These are phyloP conservation scores for Neurospora cerealis DNA, from an alignment of 495 filamentous ascomycete species.

Conservation along the genomic window DNA sequence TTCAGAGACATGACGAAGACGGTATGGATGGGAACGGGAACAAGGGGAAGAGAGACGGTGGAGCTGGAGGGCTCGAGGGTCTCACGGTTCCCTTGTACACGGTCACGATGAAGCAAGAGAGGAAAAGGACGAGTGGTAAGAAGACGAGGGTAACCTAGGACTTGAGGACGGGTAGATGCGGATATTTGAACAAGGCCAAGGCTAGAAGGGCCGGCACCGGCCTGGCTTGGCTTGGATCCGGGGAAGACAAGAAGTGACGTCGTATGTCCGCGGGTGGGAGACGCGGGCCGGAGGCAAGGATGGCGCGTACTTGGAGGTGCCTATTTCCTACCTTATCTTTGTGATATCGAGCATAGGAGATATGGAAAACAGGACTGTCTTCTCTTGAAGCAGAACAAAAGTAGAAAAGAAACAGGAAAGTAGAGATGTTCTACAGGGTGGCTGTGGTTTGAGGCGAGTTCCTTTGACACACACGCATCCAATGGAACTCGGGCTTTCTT, in stretches of 20 bases:
- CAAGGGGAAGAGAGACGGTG: background rate
- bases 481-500: background rate
- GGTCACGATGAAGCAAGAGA: background rate
- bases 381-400: background rate
- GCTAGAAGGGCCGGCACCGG: background rate
- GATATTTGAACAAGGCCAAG: background rate
- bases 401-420: background rate
- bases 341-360: background rate
- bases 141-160: background rate
- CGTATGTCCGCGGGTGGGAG: background rate
- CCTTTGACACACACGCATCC: background rate
- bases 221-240: background rate
- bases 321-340: background rate
- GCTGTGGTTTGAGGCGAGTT: background rate
- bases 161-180: background rate
- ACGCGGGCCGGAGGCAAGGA: background rate
- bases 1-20: conserved; percentile 36
- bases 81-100: background rate
- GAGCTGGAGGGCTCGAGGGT: background rate
- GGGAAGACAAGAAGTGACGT: background rate
- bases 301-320: background rate
- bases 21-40: background rate
- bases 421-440: background rate
- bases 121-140: background rate
- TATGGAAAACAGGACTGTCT: background rate